Evolutionary conservation across 2,329 filamentous ascomycete species (phyloP).

Genomic region (Aureobasidium sp.): DNA sequence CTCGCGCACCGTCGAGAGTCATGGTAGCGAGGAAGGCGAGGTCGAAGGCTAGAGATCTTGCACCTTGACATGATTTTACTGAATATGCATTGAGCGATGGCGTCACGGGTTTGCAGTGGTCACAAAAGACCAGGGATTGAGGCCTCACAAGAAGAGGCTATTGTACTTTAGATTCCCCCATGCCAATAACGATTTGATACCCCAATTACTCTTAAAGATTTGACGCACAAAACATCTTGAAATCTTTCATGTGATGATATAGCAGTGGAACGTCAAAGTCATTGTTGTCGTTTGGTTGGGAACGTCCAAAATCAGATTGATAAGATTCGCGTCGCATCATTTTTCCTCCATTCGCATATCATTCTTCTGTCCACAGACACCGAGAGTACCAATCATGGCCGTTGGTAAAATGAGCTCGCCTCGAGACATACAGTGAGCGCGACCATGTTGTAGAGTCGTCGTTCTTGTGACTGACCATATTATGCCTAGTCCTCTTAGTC

Average conservation of each 20-base stretch:
- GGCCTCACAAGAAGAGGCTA: not conserved
- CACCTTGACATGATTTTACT: not conserved
- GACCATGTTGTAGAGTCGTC: not conserved
- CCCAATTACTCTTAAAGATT: not conserved
- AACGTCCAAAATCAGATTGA: not conserved
- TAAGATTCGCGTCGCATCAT: not conserved
- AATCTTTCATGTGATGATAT: not conserved
- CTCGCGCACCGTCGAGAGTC: conserved; percentile 20
- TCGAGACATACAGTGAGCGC: not conserved
- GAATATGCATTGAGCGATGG: conserved; percentile 30
- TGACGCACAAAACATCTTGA: not conserved
- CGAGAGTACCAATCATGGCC: not conserved
- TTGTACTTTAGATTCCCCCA: not conserved
- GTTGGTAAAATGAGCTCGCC: not conserved
- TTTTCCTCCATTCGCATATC: not conserved
- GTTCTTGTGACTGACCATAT: not conserved
- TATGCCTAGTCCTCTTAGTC: conserved; percentile 26
- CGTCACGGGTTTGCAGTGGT: conserved; percentile 18
- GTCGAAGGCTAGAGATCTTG: conserved; percentile 36
- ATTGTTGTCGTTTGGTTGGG: not conserved
- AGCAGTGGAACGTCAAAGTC: not conserved
- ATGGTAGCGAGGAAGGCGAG: conserved; percentile 42
- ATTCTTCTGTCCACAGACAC: not conserved
- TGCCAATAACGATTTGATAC: conserved; percentile 5
- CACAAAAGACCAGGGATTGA: not conserved